These are phyloP conservation scores for Nitzschia sp. DNA, from an alignment of 108 stramenopile genomes.

Conservation along the genomic window DNA sequence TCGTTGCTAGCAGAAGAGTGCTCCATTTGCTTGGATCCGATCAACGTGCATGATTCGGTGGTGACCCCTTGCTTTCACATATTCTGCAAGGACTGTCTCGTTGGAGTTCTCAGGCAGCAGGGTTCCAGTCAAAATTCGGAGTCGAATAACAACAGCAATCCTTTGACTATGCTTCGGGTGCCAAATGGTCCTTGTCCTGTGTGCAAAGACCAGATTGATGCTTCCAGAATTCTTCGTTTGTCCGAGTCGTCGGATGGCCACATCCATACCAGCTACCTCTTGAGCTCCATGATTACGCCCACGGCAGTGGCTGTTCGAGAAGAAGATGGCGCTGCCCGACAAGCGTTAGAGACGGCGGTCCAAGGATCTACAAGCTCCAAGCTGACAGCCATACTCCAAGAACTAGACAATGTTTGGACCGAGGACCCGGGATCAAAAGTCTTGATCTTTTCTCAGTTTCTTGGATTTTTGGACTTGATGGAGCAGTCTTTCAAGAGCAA, in stretches of 20 bases:
- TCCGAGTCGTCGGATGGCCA: conserved; percentile 53
- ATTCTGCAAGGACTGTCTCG: conserved; percentile 69
- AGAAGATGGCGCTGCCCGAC: conserved; percentile 54
- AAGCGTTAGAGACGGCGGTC: conserved; percentile 61
- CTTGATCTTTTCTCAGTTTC: conserved; percentile 80
- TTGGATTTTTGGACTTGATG: conserved; percentile 81
- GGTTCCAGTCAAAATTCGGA: not conserved
- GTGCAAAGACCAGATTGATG: conserved; percentile 59
- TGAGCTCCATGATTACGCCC: conserved; percentile 14
- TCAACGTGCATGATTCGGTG: conserved; percentile 59
- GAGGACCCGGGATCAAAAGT: conserved; percentile 77
- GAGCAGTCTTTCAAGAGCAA: conserved; percentile 36
- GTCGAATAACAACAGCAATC: not conserved
- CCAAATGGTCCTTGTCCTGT: conserved; percentile 65
- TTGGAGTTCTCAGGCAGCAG: conserved; percentile 38
- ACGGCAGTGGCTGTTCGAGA: not conserved
- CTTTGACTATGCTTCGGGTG: not conserved
- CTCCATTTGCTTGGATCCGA: conserved; percentile 76
- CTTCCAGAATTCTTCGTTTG: conserved; percentile 56
- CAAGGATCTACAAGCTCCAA: conserved; percentile 71
- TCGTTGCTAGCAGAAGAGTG: conserved; percentile 74
- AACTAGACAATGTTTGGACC: conserved; percentile 73
- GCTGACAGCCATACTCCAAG: conserved; percentile 64
- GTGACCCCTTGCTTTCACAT: conserved; percentile 86
- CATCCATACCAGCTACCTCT: conserved; percentile 39